Conservation (phyloP, 1,284 basidiomycete genomes). For the Malassezia obtusa region DNA sequence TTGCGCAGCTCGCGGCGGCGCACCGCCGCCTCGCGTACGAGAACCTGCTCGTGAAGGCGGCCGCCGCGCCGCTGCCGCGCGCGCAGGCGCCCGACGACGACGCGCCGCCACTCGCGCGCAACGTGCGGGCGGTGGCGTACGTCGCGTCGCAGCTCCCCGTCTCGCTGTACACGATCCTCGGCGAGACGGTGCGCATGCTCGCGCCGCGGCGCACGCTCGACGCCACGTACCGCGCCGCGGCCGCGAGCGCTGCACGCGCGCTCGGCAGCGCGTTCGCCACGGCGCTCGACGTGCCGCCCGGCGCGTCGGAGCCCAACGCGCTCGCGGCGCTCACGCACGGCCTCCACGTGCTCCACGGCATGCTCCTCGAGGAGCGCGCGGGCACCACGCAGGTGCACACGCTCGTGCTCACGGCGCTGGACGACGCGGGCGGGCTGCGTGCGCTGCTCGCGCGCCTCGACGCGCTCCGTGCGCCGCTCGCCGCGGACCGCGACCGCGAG, state of each 20-base stretch:
- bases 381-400: slow-evolving; percentile 60
- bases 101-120: slow-evolving; percentile 14
- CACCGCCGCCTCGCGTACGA: slow-evolving; percentile 81
- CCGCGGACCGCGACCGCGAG: slow-evolving; percentile 50
- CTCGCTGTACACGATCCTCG: slow-evolving; percentile 73
- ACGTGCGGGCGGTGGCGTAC: slow-evolving; percentile 57
- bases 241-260: slow-evolving; percentile 59
- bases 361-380: slow-evolving; percentile 71
- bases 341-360: slow-evolving; percentile 61
- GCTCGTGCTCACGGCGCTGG: slow-evolving; percentile 66
- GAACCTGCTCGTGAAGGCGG: slow-evolving; percentile 63
- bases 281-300: slow-evolving; percentile 58
- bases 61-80: slow-evolving; percentile 20
- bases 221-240: slow-evolving; percentile 65
- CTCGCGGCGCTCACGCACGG: slow-evolving; percentile 57
- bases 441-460: slow-evolving; percentile 54
- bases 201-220: slow-evolving; percentile 67
- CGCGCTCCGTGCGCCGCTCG: background rate
- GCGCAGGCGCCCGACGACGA: slow-evolving; percentile 11
- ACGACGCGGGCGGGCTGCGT: slow-evolving; percentile 63
- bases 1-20: slow-evolving; percentile 62
- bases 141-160: slow-evolving; percentile 69
- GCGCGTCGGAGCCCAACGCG: slow-evolving; percentile 52
- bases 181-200: slow-evolving; percentile 79
- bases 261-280: slow-evolving; percentile 66